Conservation (phyloP, 768 basidiomycete genomes). For the Tylopilus sp. region DNA sequence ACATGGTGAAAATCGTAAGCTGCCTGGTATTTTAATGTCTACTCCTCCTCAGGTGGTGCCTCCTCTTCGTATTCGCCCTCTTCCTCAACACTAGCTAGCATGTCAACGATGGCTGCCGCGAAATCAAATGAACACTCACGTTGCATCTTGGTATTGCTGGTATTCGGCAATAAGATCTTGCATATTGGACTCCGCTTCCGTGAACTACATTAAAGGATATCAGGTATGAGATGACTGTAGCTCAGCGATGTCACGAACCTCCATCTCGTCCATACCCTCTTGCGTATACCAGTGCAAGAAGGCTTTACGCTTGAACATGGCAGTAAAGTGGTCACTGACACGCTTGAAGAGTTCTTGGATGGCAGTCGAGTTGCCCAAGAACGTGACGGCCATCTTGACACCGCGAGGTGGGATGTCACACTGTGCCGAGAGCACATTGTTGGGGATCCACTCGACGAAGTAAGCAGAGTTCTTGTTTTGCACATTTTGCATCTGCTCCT, state of each 20-base stretch:
- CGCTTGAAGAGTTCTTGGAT: slow-evolving; percentile 99
- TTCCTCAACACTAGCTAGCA: slow-evolving; percentile 65
- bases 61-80: slow-evolving; percentile 91
- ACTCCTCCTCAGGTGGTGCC: slow-evolving; percentile 56
- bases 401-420: slow-evolving; percentile 97
- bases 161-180: slow-evolving; percentile 98
- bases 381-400: slow-evolving; percentile 95
- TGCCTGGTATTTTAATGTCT: slow-evolving; percentile 26
- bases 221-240: background rate
- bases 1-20: slow-evolving; percentile 13
- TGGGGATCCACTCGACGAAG: slow-evolving; percentile 99
- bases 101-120: slow-evolving; percentile 9
- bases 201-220: slow-evolving; percentile 52
- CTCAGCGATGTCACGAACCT: slow-evolving; percentile 40
- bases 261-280: slow-evolving; percentile 99
- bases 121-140: slow-evolving; percentile 49
- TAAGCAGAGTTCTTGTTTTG: slow-evolving; percentile 97
- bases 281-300: slow-evolving; percentile 99
- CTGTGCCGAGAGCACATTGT: slow-evolving; percentile 97
- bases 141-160: slow-evolving; percentile 94
- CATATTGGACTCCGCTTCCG: slow-evolving; percentile 99
- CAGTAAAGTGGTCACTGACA: slow-evolving; percentile 96
- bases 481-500: slow-evolving; percentile 98
- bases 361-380: slow-evolving; percentile 95
- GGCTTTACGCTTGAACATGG: slow-evolving; percentile 99